These are phyloP conservation scores for Akanthomyces muscarius DNA, from an alignment of 2,329 filamentous ascomycete species.

Conservation along the genomic window DNA sequence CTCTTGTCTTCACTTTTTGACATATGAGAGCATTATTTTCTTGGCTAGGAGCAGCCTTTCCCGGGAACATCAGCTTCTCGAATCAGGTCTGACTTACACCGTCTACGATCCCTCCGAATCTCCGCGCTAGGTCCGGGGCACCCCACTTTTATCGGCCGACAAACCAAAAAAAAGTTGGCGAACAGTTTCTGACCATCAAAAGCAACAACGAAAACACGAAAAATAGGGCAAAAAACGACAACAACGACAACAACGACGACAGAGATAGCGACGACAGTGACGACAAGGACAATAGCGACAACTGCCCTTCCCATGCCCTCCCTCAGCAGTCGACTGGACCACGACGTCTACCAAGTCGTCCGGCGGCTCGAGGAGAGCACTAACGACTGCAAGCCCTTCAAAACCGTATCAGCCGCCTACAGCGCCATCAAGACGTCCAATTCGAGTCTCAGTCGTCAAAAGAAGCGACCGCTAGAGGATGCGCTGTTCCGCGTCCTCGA, in stretches of 20 bases:
- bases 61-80: not conserved
- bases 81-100: not conserved
- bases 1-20: not conserved
- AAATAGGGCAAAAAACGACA: too few species aligned
- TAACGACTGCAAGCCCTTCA: conserved; percentile 45
- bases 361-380: conserved; percentile 67
- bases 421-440: conserved; percentile 81
- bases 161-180: conserved; percentile 1
- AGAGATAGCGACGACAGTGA: too few species aligned
- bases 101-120: not conserved
- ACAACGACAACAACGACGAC: too few species aligned
- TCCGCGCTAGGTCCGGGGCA: not conserved
- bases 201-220: not conserved
- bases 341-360: conserved; percentile 74
- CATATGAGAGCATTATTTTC: too few species aligned
- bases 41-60: too few species aligned
- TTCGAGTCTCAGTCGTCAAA: conserved; percentile 76
- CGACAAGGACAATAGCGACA: too few species aligned
- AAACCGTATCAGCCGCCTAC: conserved; percentile 61
- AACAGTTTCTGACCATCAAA: not conserved
- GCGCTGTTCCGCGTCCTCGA: conserved; percentile 78
- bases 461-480: conserved; percentile 77
- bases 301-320: not conserved
- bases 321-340: conserved; percentile 44
- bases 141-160: not conserved